phyloP scores from a whole-genome alignment of 768 basidiomycete species.

The Cantharellus cinnabarinus region DNA sequence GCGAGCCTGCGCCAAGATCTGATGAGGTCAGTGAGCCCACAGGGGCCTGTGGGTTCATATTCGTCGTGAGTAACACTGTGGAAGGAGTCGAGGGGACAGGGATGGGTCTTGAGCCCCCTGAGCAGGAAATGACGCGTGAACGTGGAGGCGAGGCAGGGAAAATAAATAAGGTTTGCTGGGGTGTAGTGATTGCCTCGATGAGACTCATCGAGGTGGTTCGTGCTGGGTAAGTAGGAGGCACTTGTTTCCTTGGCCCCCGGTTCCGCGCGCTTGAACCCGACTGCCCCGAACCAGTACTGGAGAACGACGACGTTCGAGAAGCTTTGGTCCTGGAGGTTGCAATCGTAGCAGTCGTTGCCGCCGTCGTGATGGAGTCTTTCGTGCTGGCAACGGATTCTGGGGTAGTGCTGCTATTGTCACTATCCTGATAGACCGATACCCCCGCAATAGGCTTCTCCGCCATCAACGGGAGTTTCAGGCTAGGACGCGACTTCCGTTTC shows the following conservation, averaged over 20 bases:
- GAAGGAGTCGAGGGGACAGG: constrained; percentile 36
- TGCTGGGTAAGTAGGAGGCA: background rate
- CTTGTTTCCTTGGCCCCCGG: background rate
- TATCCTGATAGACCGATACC: background rate
- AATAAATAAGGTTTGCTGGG: constrained; percentile 70
- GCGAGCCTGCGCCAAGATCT: constrained; percentile 33
- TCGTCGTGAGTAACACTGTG: constrained; percentile 46
- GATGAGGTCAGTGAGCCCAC: background rate
- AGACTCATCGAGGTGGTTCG: constrained; percentile 5
- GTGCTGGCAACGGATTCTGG: too few species aligned
- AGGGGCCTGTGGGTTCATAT: background rate
- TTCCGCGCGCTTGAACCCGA: background rate
- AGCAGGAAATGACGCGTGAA: constrained; percentile 3
- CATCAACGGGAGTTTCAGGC: background rate
- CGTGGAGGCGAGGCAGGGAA: constrained; percentile 57
- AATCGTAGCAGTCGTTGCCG: too few species aligned
- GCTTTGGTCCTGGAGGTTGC: too few species aligned
- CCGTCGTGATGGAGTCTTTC: too few species aligned
- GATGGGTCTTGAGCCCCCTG: constrained; percentile 16
- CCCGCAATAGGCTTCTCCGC: background rate
- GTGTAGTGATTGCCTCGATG: constrained; percentile 13
- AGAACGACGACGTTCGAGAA: background rate
- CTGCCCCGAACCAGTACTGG: background rate
- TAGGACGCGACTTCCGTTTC: background rate
- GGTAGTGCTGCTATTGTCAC: background rate